Percentiles rank a stretch among this genome's conserved stretches.
Evolutionary conservation across 192 early-diverging fungal genomes (phyloP).

Genomic region (Coemansia sp.): DNA sequence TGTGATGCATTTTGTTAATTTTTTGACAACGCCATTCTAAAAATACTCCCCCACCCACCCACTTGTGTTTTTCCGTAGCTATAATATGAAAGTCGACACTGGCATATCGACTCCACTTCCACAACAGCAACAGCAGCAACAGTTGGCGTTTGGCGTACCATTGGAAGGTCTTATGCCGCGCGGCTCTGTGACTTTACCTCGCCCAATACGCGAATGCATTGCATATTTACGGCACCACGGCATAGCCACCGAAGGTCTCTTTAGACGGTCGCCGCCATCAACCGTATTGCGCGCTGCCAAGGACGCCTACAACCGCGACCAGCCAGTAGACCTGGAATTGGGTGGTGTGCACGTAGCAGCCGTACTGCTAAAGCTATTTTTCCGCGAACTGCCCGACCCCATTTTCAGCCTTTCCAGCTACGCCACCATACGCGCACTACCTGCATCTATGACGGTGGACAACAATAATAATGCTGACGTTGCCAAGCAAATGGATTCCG

Average conservation of each 20-base stretch:
- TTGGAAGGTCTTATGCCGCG: conserved; percentile 64
- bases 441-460: conserved; percentile 1
- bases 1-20: neutral
- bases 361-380: conserved; percentile 80
- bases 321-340: conserved; percentile 57
- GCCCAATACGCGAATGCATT: conserved; percentile 71
- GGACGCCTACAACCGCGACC: conserved; percentile 27
- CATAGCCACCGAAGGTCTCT: conserved; percentile 77
- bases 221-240: conserved; percentile 63
- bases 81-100: conserved; percentile 22
- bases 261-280: conserved; percentile 79
- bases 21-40: neutral
- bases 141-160: conserved; percentile 66
- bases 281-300: conserved; percentile 60
- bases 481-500: conserved; percentile 22
- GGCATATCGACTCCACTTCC: conserved; percentile 4
- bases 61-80: conserved; percentile 4
- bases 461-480: conserved; percentile 18
- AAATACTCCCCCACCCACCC: conserved; percentile 7
- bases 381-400: conserved; percentile 74
- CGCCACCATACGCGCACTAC: conserved; percentile 52
- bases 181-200: conserved; percentile 64
- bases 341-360: conserved; percentile 79
- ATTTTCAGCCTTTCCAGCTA: conserved; percentile 62
- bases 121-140: conserved; percentile 2